Evolutionary conservation across 2,329 filamentous ascomycete genomes (phyloP), one percentile per base, ranked within the genome.

Genomic region (Rhinocladiella mackenziei): DNA sequence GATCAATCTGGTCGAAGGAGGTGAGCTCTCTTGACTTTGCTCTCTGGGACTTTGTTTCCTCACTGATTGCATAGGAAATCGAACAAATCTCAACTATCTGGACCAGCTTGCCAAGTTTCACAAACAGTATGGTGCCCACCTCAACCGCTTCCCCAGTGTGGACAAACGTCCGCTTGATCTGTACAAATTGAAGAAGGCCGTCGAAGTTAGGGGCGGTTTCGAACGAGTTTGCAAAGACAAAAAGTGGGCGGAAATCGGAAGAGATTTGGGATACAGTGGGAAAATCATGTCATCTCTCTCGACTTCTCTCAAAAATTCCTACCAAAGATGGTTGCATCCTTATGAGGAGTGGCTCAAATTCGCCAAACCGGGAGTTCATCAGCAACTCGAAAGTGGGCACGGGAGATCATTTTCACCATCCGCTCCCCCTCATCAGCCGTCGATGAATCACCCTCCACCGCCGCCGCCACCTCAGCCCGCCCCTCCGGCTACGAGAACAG

Each of bases 201-300:
- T 98, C 25, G 92, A 97, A 62, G 84, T 87, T 20, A 81, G 92
- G 51, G 92, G 92, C 34, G 92, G 92, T 2, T 98, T 98, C 58
- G 89, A 96, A 43, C 86, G 86, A 61, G 92, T 98, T 32, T 98
- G 92, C 75, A 96, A 95, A 67, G 34, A 84, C 43, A 98, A 98
- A 70, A 97, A 97, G 70, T 98, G 92, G 92, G 92, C 92, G 11
- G 92, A 98, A 65, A 97, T 98, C 57, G 92, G 92, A 23, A 82
- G 92, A 60, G 92, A 97, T 63, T 71, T 98, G 35, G 92, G 92
- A 42, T 98, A 98, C 67, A 97, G 91, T 62, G 92, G 92, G 62
- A 98, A 98, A 72, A 98, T 98, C 53, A 98, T 98, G 92, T 97
- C 91, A 2, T 97, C 92, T 6, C 72, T 98, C 34, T 98, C 92